phyloP scores from a whole-genome alignment of 805 yeast species.

The Dipodascus albidus region DNA sequence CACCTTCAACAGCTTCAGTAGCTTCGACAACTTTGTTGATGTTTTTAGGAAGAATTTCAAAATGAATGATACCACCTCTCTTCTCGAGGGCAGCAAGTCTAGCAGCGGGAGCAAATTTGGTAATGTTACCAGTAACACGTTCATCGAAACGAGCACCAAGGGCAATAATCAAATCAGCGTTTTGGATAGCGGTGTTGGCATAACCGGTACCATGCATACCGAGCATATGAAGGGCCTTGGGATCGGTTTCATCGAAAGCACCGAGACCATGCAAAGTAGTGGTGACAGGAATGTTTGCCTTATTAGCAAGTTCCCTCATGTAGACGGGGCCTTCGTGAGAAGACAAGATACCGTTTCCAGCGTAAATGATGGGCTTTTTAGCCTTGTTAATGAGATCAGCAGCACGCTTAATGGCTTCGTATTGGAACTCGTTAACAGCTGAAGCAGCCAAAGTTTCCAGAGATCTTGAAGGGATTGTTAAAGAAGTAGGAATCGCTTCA shows the following conservation, averaged over 20 bases:
- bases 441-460: slow-evolving; percentile 57
- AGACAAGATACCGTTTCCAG: slow-evolving; percentile 83
- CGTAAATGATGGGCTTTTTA: slow-evolving; percentile 80
- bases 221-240: slow-evolving; percentile 85
- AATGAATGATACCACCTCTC: slow-evolving; percentile 94
- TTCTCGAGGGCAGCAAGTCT: slow-evolving; percentile 76
- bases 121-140: slow-evolving; percentile 83
- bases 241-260: slow-evolving; percentile 84
- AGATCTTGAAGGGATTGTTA: slow-evolving; percentile 49
- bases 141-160: slow-evolving; percentile 97
- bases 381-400: slow-evolving; percentile 72
- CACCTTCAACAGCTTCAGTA: slow-evolving; percentile 95
- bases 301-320: slow-evolving; percentile 76
- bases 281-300: slow-evolving; percentile 90
- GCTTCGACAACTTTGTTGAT: slow-evolving; percentile 93
- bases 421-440: slow-evolving; percentile 62
- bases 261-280: slow-evolving; percentile 93
- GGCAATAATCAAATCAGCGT: slow-evolving; percentile 87
- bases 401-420: slow-evolving; percentile 62
- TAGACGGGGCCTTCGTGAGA: slow-evolving; percentile 68
- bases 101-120: slow-evolving; percentile 91
- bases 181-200: slow-evolving; percentile 89
- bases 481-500: slow-evolving; percentile 82
- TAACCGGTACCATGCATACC: slow-evolving; percentile 98
- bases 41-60: slow-evolving; percentile 93